phyloP scores from a whole-genome alignment of 2,329 filamentous ascomycete species.

The Elsinoe perseae region DNA sequence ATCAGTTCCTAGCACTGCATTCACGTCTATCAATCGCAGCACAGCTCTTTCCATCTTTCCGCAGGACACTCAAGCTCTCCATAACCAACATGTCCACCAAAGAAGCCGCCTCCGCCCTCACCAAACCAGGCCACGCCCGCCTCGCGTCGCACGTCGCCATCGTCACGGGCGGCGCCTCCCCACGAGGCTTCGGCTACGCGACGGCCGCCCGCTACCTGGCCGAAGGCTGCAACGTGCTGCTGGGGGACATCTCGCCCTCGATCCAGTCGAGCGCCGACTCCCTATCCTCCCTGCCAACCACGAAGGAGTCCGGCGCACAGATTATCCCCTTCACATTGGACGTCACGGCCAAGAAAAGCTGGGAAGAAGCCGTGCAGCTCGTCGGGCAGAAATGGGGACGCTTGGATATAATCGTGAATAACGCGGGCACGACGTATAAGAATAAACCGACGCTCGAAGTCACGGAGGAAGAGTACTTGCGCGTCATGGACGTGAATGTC shows the following conservation, averaged over 20 bases:
- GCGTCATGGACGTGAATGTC: constrained; percentile 61
- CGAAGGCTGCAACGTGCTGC: constrained; percentile 54
- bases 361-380: constrained; percentile 44
- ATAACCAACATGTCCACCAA: not conserved
- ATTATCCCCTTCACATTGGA: constrained; percentile 27
- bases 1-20: no score
- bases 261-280: constrained; percentile 39
- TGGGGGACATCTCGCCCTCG: constrained; percentile 53
- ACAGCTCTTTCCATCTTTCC: no score
- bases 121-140: constrained; percentile 15
- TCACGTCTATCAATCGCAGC: no score
- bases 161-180: constrained; percentile 48
- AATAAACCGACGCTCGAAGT: constrained; percentile 59
- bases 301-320: constrained; percentile 33
- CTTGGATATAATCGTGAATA: constrained; percentile 55
- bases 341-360: constrained; percentile 47
- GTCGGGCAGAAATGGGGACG: constrained; percentile 42
- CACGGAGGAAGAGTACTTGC: constrained; percentile 58
- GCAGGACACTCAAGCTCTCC: not conserved
- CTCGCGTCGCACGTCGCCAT: constrained; percentile 50
- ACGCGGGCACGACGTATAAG: constrained; percentile 50
- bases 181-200: constrained; percentile 55
- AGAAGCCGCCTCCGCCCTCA: constrained; percentile 10
- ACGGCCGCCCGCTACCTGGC: constrained; percentile 52
- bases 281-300: constrained; percentile 28